Evolutionary conservation across 176 grass and related monocot species (phyloP).

Genomic region (Otatea glauca): DNA sequence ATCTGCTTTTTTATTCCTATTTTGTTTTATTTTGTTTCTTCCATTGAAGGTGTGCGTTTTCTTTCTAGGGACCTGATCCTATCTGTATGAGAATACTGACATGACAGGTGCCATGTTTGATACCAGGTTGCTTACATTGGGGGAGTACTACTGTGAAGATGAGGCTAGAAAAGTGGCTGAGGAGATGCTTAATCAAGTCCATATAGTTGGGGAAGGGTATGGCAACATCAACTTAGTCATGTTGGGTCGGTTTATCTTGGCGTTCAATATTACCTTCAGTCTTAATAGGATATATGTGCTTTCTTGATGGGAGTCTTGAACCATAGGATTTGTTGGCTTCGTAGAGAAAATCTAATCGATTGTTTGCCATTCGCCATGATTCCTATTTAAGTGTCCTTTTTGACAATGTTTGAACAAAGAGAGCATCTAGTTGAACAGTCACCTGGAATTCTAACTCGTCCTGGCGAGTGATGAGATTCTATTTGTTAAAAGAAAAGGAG

Average conservation of each 20-base stretch:
- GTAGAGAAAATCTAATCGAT: background rate
- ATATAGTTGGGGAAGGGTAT: slow-evolving; percentile 96
- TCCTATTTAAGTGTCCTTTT: background rate
- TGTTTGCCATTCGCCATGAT: background rate
- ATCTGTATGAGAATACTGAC: background rate
- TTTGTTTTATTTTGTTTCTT: background rate
- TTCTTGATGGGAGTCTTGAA: background rate
- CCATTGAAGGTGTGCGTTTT: background rate
- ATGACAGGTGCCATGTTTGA: background rate
- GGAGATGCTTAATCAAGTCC: slow-evolving; percentile 82
- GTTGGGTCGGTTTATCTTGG: slow-evolving; percentile 1
- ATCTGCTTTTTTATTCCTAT: slow-evolving; percentile 11
- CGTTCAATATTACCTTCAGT: background rate
- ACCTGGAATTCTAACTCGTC: background rate
- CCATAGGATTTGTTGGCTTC: background rate
- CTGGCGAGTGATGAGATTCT: background rate
- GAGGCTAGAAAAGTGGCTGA: slow-evolving; percentile 59
- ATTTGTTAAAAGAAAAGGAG: background rate
- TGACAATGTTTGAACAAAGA: background rate
- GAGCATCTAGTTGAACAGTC: background rate
- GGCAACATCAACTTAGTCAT: slow-evolving; percentile 17
- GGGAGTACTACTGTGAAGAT: slow-evolving; percentile 85
- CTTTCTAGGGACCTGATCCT: background rate
- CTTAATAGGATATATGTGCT: background rate
- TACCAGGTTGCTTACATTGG: slow-evolving; percentile 71